These are phyloP conservation scores for Tripidium arundinaceum DNA, from an alignment of 202 grass and related monocot species.

Conservation along the genomic window DNA sequence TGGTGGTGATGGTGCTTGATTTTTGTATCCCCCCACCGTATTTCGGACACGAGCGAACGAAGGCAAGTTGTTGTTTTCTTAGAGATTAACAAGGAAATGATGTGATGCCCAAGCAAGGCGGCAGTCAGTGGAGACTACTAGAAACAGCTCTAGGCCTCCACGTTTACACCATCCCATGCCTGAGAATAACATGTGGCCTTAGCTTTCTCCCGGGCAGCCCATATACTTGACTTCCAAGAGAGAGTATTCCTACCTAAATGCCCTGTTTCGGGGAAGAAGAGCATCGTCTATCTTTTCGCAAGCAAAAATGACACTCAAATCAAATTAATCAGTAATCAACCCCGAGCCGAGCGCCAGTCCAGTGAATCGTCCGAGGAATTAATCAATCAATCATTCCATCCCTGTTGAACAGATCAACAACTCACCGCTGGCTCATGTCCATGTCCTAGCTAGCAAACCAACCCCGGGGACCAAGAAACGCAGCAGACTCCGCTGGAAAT, in stretches of 20 bases:
- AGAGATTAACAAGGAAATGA: neutral
- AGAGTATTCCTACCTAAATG: no score
- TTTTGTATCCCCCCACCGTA: neutral
- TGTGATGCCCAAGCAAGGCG: neutral
- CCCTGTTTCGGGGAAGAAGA: neutral
- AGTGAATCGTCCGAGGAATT: neutral
- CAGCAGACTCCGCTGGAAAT: neutral
- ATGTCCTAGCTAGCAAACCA: neutral
- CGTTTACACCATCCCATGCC: neutral
- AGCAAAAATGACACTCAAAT: neutral
- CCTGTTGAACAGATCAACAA: no score
- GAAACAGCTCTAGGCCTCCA: conserved; percentile 1
- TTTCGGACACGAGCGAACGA: neutral
- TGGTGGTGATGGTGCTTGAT: no score
- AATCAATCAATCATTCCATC: no score
- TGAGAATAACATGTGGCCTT: neutral
- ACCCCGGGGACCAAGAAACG: neutral
- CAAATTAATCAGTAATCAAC: neutral
- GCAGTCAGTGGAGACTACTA: neutral
- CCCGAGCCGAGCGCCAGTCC: neutral
- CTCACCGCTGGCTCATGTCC: neutral
- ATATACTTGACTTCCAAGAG: no score
- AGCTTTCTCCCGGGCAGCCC: neutral
- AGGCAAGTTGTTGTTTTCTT: neutral
- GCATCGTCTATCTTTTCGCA: neutral